Percentiles rank a stretch among this genome's conserved stretches.
Conservation (phyloP, 495 filamentous ascomycete species). For the Xylaria grammica region DNA sequence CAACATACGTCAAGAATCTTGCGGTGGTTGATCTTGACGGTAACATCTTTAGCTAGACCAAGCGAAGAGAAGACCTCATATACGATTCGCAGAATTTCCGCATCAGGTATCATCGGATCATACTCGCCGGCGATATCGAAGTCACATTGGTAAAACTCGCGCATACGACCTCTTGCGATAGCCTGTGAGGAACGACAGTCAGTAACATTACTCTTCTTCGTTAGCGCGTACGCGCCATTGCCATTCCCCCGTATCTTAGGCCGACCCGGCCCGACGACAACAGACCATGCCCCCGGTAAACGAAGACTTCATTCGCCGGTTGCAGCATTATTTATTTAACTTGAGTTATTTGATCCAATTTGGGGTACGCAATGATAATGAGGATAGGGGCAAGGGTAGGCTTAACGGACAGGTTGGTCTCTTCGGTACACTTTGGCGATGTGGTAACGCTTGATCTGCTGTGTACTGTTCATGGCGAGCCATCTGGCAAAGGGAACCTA, state of each 20-base stretch:
- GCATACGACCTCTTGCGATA: constrained; percentile 87
- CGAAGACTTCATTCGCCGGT: background rate
- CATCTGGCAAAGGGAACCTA: constrained; percentile 79
- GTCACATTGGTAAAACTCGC: constrained; percentile 98
- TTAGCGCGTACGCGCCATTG: background rate
- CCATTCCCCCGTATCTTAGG: background rate
- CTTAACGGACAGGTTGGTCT: constrained; percentile 63
- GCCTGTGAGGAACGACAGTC: constrained; percentile 31
- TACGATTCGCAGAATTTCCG: constrained; percentile 86
- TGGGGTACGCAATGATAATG: constrained; percentile 24
- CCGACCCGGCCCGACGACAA: background rate
- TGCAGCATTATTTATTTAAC: background rate
- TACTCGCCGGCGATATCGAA: constrained; percentile 92
- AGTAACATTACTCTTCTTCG: background rate
- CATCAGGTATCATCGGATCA: constrained; percentile 94
- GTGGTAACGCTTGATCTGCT: constrained; percentile 84
- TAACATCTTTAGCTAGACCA: constrained; percentile 68
- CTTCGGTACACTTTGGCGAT: constrained; percentile 87
- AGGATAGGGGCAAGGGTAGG: background rate
- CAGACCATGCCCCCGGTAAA: background rate
- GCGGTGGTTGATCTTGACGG: constrained; percentile 94
- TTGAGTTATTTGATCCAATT: background rate
- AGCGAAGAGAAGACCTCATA: constrained; percentile 86
- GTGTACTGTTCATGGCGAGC: constrained; percentile 82
- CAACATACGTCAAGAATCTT: constrained; percentile 76